Percentiles rank a stretch among this genome's conserved stretches.
These are phyloP conservation scores for Pythium rhizo-oryzae DNA, from an alignment of 352 stramenopile genomes.

Conservation along the genomic window DNA sequence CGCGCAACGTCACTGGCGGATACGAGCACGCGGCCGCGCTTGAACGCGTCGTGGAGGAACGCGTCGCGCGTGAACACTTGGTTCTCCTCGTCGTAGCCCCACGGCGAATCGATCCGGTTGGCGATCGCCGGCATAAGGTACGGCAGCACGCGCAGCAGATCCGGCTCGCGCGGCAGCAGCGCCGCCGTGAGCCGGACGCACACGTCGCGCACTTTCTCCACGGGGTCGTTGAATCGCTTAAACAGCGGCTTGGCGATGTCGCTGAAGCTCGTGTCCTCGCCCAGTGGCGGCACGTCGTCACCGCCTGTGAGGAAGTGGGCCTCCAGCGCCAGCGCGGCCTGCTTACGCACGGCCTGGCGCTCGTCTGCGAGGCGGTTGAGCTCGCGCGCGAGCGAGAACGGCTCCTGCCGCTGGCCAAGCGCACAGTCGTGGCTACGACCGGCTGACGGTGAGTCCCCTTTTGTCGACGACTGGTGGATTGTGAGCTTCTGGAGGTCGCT, in stretches of 20 bases:
- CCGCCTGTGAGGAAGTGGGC: slow-evolving; percentile 31
- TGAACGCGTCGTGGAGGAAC: slow-evolving; percentile 77
- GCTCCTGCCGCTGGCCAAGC: neutral
- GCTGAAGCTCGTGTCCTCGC: slow-evolving; percentile 31
- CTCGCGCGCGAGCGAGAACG: slow-evolving; percentile 40
- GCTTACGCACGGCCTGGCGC: slow-evolving; percentile 50
- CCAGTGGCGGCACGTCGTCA: neutral
- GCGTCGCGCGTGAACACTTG: slow-evolving; percentile 70
- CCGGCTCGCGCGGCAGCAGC: slow-evolving; percentile 49
- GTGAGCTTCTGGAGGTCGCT: slow-evolving; percentile 5
- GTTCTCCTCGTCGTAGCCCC: slow-evolving; percentile 74
- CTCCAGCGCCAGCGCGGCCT: slow-evolving; percentile 58
- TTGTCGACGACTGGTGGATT: neutral
- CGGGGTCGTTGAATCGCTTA: slow-evolving; percentile 81
- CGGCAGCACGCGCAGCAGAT: slow-evolving; percentile 68
- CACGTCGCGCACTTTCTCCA: slow-evolving; percentile 81
- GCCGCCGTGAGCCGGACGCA: slow-evolving; percentile 56
- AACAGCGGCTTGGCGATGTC: slow-evolving; percentile 77
- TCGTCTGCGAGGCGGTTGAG: slow-evolving; percentile 69
- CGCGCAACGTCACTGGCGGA: slow-evolving; percentile 40
- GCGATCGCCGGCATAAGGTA: slow-evolving; percentile 77
- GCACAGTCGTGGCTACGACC: neutral
- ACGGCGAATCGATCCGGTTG: slow-evolving; percentile 67
- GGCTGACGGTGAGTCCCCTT: neutral
- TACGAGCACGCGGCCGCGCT: slow-evolving; percentile 68